These are phyloP conservation scores for Decorospora gaudefroyi DNA, from an alignment of 2,329 filamentous ascomycete species.

Conservation along the genomic window DNA sequence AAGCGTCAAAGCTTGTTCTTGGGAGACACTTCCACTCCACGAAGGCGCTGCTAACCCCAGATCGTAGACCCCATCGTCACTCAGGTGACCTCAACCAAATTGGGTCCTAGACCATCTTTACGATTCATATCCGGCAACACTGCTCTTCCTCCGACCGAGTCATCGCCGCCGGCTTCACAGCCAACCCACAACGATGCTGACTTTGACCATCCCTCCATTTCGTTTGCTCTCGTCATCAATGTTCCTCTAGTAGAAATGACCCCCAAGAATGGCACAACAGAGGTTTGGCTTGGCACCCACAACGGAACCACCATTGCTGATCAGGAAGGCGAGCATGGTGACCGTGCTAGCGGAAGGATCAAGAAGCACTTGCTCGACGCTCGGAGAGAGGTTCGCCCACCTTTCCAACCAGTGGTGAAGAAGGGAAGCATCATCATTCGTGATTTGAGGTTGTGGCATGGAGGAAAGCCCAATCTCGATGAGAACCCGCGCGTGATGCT, in stretches of 20 bases:
- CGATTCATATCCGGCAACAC: slow-evolving; percentile 46
- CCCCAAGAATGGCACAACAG: slow-evolving; percentile 55
- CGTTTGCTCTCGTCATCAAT: slow-evolving; percentile 56
- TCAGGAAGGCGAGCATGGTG: slow-evolving; percentile 49
- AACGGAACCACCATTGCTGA: slow-evolving; percentile 41
- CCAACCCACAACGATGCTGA: slow-evolving; percentile 44
- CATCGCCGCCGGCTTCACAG: slow-evolving; percentile 40
- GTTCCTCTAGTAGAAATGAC: slow-evolving; percentile 54
- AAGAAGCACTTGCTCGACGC: slow-evolving; percentile 31
- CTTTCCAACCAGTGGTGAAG: slow-evolving; percentile 41
- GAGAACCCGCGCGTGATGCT: slow-evolving; percentile 54
- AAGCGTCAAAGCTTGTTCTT: slow-evolving; percentile 15
- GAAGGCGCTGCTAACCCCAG: not conserved
- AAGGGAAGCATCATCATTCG: slow-evolving; percentile 54
- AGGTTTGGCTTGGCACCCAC: slow-evolving; percentile 58
- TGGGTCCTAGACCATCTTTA: slow-evolving; percentile 39
- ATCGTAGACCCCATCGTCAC: slow-evolving; percentile 58
- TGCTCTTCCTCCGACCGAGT: slow-evolving; percentile 53
- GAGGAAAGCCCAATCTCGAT: slow-evolving; percentile 55
- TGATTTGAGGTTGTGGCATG: slow-evolving; percentile 57
- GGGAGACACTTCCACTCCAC: not conserved
- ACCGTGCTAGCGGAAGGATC: slow-evolving; percentile 39
- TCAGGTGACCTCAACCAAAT: slow-evolving; percentile 58
- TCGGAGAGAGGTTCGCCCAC: slow-evolving; percentile 21
- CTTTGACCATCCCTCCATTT: slow-evolving; percentile 41